Evolutionary conservation across 257 asterid genomes (phyloP).

Genomic region (Linderniella brevidens): DNA sequence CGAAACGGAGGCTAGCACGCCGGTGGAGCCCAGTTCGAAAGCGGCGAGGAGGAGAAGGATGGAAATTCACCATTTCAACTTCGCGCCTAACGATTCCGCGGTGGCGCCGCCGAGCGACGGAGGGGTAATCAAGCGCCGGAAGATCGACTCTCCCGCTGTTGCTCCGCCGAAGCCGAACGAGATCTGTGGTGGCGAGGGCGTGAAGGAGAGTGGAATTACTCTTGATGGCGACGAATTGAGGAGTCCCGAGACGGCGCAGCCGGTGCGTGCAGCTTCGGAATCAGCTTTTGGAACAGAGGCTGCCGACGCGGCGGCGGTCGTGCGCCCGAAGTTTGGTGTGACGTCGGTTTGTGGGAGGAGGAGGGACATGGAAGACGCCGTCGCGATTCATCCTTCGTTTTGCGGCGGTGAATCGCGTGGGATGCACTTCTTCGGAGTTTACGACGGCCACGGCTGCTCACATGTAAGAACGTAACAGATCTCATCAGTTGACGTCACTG

Average conservation of each 20-base stretch:
- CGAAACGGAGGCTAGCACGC: constrained; percentile 46
- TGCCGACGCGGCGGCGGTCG: constrained; percentile 11
- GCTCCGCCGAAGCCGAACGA: constrained; percentile 12
- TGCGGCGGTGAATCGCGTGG: constrained; percentile 7
- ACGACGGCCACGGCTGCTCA: constrained; percentile 99
- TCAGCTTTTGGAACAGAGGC: not conserved
- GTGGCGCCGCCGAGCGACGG: constrained; percentile 30
- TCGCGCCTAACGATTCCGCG: constrained; percentile 38
- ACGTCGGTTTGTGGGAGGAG: constrained; percentile 80
- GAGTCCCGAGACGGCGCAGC: not conserved
- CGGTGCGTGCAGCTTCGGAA: not conserved
- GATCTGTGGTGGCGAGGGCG: constrained; percentile 8
- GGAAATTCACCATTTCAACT: constrained; percentile 62
- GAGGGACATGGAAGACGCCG: constrained; percentile 89
- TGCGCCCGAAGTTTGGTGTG: constrained; percentile 35
- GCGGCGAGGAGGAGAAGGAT: constrained; percentile 52
- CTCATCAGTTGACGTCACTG: no score
- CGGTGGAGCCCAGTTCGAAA: constrained; percentile 46
- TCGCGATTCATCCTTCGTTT: constrained; percentile 44
- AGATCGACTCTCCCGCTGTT: constrained; percentile 16
- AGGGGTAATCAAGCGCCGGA: constrained; percentile 27
- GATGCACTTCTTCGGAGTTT: constrained; percentile 65
- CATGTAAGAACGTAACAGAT: constrained; percentile 30
- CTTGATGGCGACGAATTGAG: no score
- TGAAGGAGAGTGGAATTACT: not conserved